Conservation (phyloP, 2,329 filamentous ascomycete genomes). For the Exophiala sp. region DNA sequence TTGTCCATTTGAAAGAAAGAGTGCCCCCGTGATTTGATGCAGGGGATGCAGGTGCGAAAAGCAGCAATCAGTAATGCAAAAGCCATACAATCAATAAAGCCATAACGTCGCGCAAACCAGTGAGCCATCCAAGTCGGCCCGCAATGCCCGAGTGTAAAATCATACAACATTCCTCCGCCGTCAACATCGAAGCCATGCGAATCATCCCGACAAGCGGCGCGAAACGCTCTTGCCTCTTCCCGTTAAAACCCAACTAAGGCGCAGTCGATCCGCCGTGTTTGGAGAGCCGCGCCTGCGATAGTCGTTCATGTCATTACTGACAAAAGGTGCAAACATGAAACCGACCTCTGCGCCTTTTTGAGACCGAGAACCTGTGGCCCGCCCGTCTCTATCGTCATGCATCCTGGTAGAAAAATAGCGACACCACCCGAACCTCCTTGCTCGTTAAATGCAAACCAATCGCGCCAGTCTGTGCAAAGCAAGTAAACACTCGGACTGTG, state of each 20-base stretch:
- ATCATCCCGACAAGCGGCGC: no score
- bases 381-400: not conserved
- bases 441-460: constrained; percentile 13
- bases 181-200: not conserved
- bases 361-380: not conserved
- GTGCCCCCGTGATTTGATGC: constrained; percentile 1
- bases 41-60: not conserved
- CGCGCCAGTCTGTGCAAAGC: constrained; percentile 15
- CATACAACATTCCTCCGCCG: not conserved
- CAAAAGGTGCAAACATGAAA: not conserved
- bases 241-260: no score
- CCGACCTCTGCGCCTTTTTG: not conserved
- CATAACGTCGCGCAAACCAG: not conserved
- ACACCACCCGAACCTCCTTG: not conserved
- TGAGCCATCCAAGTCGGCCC: not conserved
- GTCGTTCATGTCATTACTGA: not conserved
- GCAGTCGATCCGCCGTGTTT: no score
- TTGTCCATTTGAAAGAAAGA: not conserved
- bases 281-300: no score
- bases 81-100: not conserved
- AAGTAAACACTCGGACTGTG: not conserved
- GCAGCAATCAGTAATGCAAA: constrained; percentile 1
- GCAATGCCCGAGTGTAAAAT: not conserved
- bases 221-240: no score
- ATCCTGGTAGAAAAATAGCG: not conserved